These are phyloP conservation scores for Medicago arabica DNA, from an alignment of 306 rosid species.

Conservation along the genomic window DNA sequence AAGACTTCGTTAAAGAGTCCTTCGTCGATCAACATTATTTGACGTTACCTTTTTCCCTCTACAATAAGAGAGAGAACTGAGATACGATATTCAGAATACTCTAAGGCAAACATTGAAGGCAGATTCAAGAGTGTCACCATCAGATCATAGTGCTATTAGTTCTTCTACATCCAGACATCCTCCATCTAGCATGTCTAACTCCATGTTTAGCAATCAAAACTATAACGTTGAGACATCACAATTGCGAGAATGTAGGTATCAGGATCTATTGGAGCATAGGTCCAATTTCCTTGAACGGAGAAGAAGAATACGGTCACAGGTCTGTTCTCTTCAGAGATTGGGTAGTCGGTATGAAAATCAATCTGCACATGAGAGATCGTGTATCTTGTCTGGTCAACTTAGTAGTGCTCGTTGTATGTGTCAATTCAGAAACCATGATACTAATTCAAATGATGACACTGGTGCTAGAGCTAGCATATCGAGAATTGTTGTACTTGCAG, in stretches of 20 bases:
- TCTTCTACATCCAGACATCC: constrained; percentile 59
- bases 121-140: constrained; percentile 50
- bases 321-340: constrained; percentile 93
- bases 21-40: constrained; percentile 78
- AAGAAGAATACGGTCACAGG: constrained; percentile 95
- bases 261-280: constrained; percentile 83
- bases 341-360: constrained; percentile 88
- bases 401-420: constrained; percentile 90
- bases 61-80: constrained; percentile 76
- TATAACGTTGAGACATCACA: constrained; percentile 67
- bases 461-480: constrained; percentile 96
- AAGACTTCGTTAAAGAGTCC: constrained; percentile 97
- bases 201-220: constrained; percentile 73
- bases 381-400: constrained; percentile 88
- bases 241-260: constrained; percentile 82
- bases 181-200: constrained; percentile 59
- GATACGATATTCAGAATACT: constrained; percentile 60
- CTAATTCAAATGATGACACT: constrained; percentile 62
- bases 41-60: constrained; percentile 72
- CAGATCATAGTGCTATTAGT: constrained; percentile 49
- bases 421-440: constrained; percentile 58
- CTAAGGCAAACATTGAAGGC: constrained; percentile 53
- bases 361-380: constrained; percentile 92
- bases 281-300: constrained; percentile 94
- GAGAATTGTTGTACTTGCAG: constrained; percentile 96